phyloP scores from a whole-genome alignment of 306 rosid species.

The Luffa acutangula region DNA sequence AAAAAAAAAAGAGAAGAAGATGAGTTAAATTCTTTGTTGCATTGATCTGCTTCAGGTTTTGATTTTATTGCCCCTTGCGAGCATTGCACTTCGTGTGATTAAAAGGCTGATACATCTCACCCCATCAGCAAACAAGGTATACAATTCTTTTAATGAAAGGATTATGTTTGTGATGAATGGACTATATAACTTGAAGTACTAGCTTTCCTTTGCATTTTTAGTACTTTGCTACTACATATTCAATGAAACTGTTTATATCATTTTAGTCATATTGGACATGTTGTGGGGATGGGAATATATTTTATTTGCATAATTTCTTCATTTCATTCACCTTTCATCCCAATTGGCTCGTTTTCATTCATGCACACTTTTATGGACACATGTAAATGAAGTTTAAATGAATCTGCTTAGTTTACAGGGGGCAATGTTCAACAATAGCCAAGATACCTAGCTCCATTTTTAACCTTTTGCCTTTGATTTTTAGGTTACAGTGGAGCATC shows the following conservation, averaged over 20 bases:
- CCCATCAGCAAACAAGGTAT: conserved; percentile 72
- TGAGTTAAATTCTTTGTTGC: neutral
- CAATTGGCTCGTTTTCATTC: neutral
- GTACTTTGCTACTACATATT: neutral
- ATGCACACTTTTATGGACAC: neutral
- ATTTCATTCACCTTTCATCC: neutral
- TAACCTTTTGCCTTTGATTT: conserved; percentile 7
- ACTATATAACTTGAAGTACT: neutral
- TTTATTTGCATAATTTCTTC: neutral
- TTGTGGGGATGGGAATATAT: neutral
- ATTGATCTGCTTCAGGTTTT: conserved; percentile 48
- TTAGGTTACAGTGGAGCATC: conserved; percentile 62
- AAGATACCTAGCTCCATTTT: neutral
- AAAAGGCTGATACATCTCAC: conserved; percentile 77
- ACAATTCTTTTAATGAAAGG: neutral
- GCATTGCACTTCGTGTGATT: conserved; percentile 56
- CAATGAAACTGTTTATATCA: neutral
- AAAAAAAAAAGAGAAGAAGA: no score
- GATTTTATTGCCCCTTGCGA: conserved; percentile 66
- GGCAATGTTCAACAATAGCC: neutral
- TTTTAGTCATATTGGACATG: neutral
- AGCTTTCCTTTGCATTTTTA: neutral
- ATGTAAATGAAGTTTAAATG: neutral
- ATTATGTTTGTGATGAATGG: neutral
- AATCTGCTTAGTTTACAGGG: neutral